Percentiles rank a stretch among this genome's conserved stretches.
These are phyloP conservation scores for Lachnellula occidentalis DNA, from an alignment of 2,329 filamentous ascomycete genomes.

Conservation along the genomic window DNA sequence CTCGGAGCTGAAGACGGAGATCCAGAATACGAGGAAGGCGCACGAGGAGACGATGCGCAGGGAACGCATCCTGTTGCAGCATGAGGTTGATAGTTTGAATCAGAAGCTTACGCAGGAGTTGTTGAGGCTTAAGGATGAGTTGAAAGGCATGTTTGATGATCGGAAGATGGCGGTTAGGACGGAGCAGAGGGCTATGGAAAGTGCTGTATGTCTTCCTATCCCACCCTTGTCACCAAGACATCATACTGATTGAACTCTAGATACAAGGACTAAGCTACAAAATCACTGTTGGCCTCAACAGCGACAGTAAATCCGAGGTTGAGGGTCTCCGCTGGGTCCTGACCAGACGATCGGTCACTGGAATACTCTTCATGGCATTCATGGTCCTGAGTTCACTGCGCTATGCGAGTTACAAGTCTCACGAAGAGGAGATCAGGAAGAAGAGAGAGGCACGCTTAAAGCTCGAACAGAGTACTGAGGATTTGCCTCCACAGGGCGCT, in stretches of 20 bases:
- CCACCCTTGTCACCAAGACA: not conserved
- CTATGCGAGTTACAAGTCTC: constrained; percentile 49
- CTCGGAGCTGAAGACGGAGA: constrained; percentile 82
- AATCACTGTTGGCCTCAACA: constrained; percentile 84
- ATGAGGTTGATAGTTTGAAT: constrained; percentile 88
- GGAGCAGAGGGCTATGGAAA: constrained; percentile 80
- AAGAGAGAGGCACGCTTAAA: constrained; percentile 33
- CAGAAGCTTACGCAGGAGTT: constrained; percentile 84
- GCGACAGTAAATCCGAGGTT: constrained; percentile 86
- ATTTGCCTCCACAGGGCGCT: constrained; percentile 44
- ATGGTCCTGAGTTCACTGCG: constrained; percentile 54
- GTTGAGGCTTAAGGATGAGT: constrained; percentile 73
- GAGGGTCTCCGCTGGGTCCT: constrained; percentile 86
- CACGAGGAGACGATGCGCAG: constrained; percentile 78
- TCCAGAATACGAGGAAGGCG: constrained; percentile 69
- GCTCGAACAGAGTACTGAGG: constrained; percentile 37
- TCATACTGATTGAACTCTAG: constrained; percentile 33
- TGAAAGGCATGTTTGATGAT: constrained; percentile 96
- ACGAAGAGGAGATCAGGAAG: constrained; percentile 28
- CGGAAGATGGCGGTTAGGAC: constrained; percentile 86
- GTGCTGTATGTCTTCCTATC: constrained; percentile 50
- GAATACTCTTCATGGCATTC: constrained; percentile 62
- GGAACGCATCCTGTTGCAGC: constrained; percentile 79
- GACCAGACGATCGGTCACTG: constrained; percentile 57
- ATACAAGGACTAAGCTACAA: constrained; percentile 96